Evolutionary conservation across 2,329 filamentous ascomycete species (phyloP), one percentile per base, ranked within the genome.

Genomic region (Neopestalotiopsis sp.): DNA sequence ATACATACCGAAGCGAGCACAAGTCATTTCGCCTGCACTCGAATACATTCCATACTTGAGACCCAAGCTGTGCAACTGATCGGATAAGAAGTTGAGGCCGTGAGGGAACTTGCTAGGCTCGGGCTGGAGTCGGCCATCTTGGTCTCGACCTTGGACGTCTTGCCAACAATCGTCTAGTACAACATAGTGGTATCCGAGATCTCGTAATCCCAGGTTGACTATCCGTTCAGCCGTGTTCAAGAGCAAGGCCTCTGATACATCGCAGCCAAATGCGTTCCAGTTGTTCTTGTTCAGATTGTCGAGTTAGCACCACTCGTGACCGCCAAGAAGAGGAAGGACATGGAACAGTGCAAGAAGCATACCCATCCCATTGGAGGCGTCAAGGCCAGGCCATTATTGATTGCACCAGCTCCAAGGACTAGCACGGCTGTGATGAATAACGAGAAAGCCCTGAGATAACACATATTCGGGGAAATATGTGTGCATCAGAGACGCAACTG

Each of bases 11-110:
- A 86, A 88, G 38, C 81, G 80, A 1, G 83, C 87, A 70, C 87
- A 88, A 1, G 86, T 88, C 71, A 78, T 79, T 61, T 77, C 79
- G 10, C 86, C 86, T 3, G 85, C 79, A 38, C 78, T 78, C 14
- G 76, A 78, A 71, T 82, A 82, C 70, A 82, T 80, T 14, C 81
- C 81, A 20, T 81, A 76, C 69, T 80, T 79, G 63, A 82, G 77
- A 6, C 79, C 79, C 67, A 78, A 71, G 5, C 70, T 71, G 65
- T 82, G 80, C 20, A 81, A 70, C 49, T 78, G 71, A 59, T 81
- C 78, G 6, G 79, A 76, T 2, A 82, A 71, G 53, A 75, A 70
- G 57, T 76, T 78, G 67, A 82, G 77, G 38, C 81, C 80, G 20
- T 73, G 74, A 12, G 81, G 81, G 58, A 81, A 82, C 72, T 81